Evolutionary conservation across 352 stramenopile genomes (phyloP), one percentile per base, ranked within the genome.

Genomic region (Phytopythium cucurbitacearum): DNA sequence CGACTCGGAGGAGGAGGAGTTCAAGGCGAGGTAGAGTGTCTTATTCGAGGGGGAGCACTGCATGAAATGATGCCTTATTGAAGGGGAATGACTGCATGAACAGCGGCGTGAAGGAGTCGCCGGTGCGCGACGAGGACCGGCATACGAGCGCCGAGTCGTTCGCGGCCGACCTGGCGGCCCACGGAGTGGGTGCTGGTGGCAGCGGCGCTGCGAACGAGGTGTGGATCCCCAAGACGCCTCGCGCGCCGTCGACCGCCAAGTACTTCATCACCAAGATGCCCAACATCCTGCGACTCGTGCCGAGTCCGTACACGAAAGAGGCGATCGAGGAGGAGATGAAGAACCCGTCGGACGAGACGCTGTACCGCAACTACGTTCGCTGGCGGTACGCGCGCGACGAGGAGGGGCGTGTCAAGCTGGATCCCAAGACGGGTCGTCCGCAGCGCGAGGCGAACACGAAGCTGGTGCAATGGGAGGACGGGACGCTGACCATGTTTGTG

Each of bases 341-440:
- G n/a, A 86, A 92, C 54, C 83, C 77, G 44, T 89, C 80, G 15
- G 84, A 94, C 48, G 84, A 94, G 60, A 89, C 62, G 56, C 58
- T 94, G 44, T 94, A 94, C 57, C 84, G 84, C 41, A 94, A 92
- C 63, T 92, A 92, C 59, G 81, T 92, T 45, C 84, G 84, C 34
- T 94, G 84, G 84, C 68, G 84, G 57, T 86, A 85, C 67, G 67
- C 79, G 56, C 79, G 81, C 44, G 65, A 77, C 28, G 67, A 66
- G 7, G 66, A 75, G 10, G 81, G 81, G n/a, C 68, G 65, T 13
- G 73, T 89, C 32, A 66, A 85, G 49, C 59, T 91, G 42, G 81
- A 94, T 41, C 73, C 79, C 8, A 69, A 63, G 44, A 94, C 80
- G 0, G 58, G 73, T 7, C 62, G 59, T 0, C 84, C 81, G 28